A percentile compares a stretch with the other conserved stretches of the same genome.
Evolutionary conservation across 2,329 filamentous ascomycete species (phyloP).

Genomic region (Fusarium gaditjirri): DNA sequence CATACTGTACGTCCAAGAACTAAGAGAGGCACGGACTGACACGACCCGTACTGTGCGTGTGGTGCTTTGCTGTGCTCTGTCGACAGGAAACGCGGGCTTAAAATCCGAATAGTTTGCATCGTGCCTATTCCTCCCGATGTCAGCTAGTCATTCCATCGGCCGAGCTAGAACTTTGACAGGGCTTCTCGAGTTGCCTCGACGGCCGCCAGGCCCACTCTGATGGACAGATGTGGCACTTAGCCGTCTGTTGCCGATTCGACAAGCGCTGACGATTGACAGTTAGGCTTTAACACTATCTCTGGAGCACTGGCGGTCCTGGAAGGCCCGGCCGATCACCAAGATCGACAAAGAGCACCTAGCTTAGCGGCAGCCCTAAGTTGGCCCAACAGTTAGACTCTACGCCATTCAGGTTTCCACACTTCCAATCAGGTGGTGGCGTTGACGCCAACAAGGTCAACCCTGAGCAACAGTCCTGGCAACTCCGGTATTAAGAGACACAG

Average conservation of each 20-base stretch:
- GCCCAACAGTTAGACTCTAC: conserved; percentile 19
- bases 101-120: neutral
- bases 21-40: neutral
- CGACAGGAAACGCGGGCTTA: neutral
- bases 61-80: neutral
- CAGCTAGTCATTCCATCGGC: conserved; percentile 23
- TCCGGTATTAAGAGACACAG: conserved; percentile 25
- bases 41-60: conserved; percentile 1
- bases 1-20: neutral
- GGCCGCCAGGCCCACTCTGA: conserved; percentile 25
- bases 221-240: conserved; percentile 29
- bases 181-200: conserved; percentile 40
- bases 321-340: conserved; percentile 41
- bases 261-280: conserved; percentile 44
- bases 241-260: conserved; percentile 32
- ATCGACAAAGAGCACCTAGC: conserved; percentile 37
- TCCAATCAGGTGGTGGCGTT: conserved; percentile 21
- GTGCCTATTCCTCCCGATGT: conserved; percentile 1
- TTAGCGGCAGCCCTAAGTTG: conserved; percentile 31
- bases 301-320: conserved; percentile 11
- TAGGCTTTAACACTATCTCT: conserved; percentile 36
- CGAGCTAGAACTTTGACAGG: conserved; percentile 43
- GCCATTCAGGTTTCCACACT: conserved; percentile 1
- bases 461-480: conserved; percentile 26
- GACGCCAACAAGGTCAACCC: conserved; percentile 19